phyloP scores from a whole-genome alignment of 2,329 filamentous ascomycete genomes.

The Botrytis fabae region DNA sequence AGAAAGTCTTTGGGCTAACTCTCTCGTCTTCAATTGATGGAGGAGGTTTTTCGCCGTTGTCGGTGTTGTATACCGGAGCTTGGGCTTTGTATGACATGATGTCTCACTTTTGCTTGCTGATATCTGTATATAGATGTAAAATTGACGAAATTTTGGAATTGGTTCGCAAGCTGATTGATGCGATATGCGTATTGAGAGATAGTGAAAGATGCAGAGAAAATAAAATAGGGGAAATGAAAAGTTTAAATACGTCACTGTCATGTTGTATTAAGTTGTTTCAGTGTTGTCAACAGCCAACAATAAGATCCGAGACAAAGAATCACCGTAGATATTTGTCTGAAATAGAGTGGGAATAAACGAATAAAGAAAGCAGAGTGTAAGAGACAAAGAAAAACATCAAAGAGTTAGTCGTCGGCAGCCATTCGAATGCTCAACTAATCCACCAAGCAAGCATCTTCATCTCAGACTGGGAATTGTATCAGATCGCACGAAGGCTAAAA shows the following conservation, averaged over 20 bases:
- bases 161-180: neutral
- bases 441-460: neutral
- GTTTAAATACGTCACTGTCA: neutral
- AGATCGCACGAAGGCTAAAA: neutral
- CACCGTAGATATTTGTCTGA: neutral
- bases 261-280: neutral
- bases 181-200: neutral
- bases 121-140: neutral
- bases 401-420: neutral
- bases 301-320: neutral
- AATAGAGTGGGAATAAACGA: neutral
- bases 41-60: neutral
- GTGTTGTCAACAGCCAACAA: neutral
- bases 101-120: neutral
- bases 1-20: neutral
- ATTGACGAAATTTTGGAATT: neutral
- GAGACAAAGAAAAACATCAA: neutral
- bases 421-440: neutral
- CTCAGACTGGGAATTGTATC: neutral
- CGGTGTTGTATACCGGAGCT: neutral
- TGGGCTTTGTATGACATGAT: neutral
- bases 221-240: neutral
- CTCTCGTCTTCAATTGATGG: constrained; percentile 4
- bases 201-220: neutral
- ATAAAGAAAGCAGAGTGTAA: neutral